Percentiles rank a stretch among this genome's conserved stretches.
These are phyloP conservation scores for Sphaerulina vaccinii DNA, from an alignment of 2,329 filamentous ascomycete genomes.

Conservation along the genomic window DNA sequence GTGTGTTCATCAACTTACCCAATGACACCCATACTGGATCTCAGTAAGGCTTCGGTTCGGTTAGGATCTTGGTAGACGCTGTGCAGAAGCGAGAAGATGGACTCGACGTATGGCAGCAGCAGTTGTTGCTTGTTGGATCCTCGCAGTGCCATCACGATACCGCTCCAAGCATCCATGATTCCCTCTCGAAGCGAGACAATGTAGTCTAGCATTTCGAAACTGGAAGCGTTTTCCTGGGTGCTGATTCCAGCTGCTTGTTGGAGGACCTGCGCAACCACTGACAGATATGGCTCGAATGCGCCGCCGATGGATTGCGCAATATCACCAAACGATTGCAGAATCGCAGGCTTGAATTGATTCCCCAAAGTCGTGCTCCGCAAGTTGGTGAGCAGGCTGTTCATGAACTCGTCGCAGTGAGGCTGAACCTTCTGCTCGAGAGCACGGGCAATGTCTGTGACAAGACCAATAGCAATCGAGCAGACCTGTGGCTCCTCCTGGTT, in stretches of 20 bases:
- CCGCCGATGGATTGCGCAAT: slow-evolving; percentile 92
- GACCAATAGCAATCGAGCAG: slow-evolving; percentile 94
- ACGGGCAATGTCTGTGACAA: slow-evolving; percentile 93
- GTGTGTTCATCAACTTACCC: slow-evolving; percentile 60
- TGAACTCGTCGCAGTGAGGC: slow-evolving; percentile 94
- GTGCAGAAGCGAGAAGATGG: slow-evolving; percentile 84
- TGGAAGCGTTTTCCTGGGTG: slow-evolving; percentile 56
- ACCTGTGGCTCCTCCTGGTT: slow-evolving; percentile 94
- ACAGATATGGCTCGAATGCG: slow-evolving; percentile 88
- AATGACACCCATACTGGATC: slow-evolving; percentile 95
- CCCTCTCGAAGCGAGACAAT: slow-evolving; percentile 91
- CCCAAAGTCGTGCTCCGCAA: slow-evolving; percentile 80
- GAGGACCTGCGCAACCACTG: slow-evolving; percentile 87
- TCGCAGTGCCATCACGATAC: slow-evolving; percentile 94
- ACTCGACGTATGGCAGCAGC: slow-evolving; percentile 74
- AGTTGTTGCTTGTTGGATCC: slow-evolving; percentile 69
- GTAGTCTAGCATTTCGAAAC: slow-evolving; percentile 96
- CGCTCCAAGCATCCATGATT: slow-evolving; percentile 99
- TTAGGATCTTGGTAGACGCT: slow-evolving; percentile 78
- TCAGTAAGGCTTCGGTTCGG: slow-evolving; percentile 86
- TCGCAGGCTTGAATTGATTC: slow-evolving; percentile 97
- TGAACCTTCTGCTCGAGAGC: slow-evolving; percentile 87
- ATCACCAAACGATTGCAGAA: slow-evolving; percentile 95
- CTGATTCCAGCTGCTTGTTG: slow-evolving; percentile 86
- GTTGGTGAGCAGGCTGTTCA: slow-evolving; percentile 96